These are phyloP conservation scores for Apiotrichum mycotoxinovorans DNA, from an alignment of 1,284 basidiomycete species.

Conservation along the genomic window DNA sequence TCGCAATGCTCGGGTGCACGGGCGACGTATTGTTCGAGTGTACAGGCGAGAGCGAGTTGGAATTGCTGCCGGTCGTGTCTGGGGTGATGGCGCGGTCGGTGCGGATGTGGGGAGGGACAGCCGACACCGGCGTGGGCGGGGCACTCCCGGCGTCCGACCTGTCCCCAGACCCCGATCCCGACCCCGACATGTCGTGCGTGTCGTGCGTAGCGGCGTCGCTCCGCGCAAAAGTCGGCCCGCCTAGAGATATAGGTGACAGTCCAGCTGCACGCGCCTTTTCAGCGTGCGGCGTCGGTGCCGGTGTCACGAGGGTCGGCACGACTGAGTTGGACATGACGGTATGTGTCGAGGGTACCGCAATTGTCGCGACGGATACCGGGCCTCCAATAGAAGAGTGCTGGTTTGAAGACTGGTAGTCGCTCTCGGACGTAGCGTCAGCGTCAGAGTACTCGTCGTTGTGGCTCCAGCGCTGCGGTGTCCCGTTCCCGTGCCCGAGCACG, in stretches of 20 bases:
- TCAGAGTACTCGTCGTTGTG: background rate
- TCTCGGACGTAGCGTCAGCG: background rate
- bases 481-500: background rate
- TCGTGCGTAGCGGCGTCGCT: background rate
- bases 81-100: conserved; percentile 5
- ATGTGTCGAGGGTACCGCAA: too few species aligned
- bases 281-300: background rate
- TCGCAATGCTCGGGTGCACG: conserved; percentile 12
- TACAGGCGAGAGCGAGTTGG: conserved; percentile 1
- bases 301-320: too few species aligned
- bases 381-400: background rate
- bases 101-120: background rate
- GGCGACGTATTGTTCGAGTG: conserved; percentile 8
- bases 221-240: background rate
- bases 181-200: background rate
- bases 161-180: too few species aligned
- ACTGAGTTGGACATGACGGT: too few species aligned
- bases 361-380: background rate
- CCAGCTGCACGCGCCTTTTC: background rate
- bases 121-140: background rate
- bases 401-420: background rate
- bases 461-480: background rate
- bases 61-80: background rate
- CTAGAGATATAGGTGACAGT: background rate
- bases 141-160: background rate